Base-by-base conservation (phyloP, 768 basidiomycete species). In the Amanita pseudoporphyria region DNA sequence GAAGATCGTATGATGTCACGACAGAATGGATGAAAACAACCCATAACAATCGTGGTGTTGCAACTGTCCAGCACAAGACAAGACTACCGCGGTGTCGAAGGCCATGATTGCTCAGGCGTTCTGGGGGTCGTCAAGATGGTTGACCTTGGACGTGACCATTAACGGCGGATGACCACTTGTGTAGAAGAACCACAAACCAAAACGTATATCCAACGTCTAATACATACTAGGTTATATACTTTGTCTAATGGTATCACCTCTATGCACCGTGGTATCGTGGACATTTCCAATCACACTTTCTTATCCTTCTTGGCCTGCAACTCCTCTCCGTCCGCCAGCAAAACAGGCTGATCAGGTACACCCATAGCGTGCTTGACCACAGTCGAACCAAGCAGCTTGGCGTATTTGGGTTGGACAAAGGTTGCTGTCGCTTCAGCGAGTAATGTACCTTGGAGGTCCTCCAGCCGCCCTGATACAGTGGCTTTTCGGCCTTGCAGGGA, bases 381-480 rank as follows among this genome's bases (percentile, higher is more conserved):
- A 1, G 66, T 67, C 32, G 75, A 74, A 55, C 81, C 79, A 22
- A 96, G 71, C 44, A 92, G 70, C 50, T 82, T 79, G 2, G 93
- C 87, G 58, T 94, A 92, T 51, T 79, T 81, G 1, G 94, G 94
- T 58, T 97, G 91, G 12, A 97, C 79, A 58, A 95, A 96, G 32
- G 84, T 71, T 0, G 79, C 87, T 0, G 69, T 73, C 1, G 92
- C 91, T 60, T 93, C 87, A 3, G 85, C 88, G 0, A 97, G 75
- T 3, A 84, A 58, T 31, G 79, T 85, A 0, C 95, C 95, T n/a
- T 85, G 73, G 9, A 91, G 63, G 51, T 84, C 82, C 66, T 94
- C 88, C 26, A 97, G 76, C 9, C 66, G 71, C 0, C 83, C 93
- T 4, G 68, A 66, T 13, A 94, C 90, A 2, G 64, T 64, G 0